Conservation (phyloP, 2,329 filamentous ascomycete genomes). For the Monosporascus sp. region DNA sequence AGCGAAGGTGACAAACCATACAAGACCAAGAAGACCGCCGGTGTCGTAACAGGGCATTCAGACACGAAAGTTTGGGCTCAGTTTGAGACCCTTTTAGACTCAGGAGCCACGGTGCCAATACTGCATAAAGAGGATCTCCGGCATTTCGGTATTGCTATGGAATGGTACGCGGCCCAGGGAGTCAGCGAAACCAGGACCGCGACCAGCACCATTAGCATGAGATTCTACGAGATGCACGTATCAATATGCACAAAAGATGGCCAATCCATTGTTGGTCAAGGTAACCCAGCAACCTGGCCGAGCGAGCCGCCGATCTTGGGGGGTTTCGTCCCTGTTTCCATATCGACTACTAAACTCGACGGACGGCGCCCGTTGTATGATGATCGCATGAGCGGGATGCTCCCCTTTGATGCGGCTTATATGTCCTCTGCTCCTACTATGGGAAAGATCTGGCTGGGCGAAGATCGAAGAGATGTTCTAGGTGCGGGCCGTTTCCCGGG, state of each 20-base stretch:
- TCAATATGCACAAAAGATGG: conserved; percentile 21
- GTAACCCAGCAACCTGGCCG: conserved; percentile 18
- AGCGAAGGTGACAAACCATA: not conserved
- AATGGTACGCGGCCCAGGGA: conserved; percentile 32
- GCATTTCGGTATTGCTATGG: conserved; percentile 27
- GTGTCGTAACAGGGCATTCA: conserved; percentile 3
- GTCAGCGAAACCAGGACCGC: conserved; percentile 15
- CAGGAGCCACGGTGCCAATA: conserved; percentile 36
- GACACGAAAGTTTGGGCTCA: conserved; percentile 15
- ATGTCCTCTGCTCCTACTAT: conserved; percentile 33
- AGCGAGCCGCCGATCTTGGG: conserved; percentile 17
- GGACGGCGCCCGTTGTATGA: too few relatives aligned
- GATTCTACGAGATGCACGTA: conserved; percentile 32
- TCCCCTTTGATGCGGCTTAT: conserved; percentile 39
- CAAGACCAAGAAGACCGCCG: not conserved
- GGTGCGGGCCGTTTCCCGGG: conserved; percentile 35
- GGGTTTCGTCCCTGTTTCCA: conserved; percentile 24
- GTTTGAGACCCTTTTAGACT: conserved; percentile 35
- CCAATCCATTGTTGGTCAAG: conserved; percentile 22
- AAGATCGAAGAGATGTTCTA: conserved; percentile 38
- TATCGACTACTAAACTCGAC: not conserved
- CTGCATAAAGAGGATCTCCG: conserved; percentile 31
- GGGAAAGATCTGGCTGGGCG: conserved; percentile 33
- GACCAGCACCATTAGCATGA: conserved; percentile 8
- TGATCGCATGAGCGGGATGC: conserved; percentile 34